Conservation (phyloP, 345 rosid genomes). For the Citropsis articulata region DNA sequence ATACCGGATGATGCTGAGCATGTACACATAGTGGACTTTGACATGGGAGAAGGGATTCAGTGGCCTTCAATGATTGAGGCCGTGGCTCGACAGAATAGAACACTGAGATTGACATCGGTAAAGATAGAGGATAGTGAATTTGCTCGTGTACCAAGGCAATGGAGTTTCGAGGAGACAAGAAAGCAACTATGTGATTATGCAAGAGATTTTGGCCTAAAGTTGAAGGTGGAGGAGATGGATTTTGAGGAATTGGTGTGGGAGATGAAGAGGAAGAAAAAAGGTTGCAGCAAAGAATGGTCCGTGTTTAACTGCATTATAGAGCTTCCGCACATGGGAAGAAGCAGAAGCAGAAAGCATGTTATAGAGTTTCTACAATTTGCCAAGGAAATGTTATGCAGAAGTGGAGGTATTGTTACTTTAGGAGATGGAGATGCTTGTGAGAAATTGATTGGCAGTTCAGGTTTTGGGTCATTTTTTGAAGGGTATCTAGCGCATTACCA, state of each 20-base stretch:
- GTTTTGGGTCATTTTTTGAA: slow-evolving; percentile 24
- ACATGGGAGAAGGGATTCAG: slow-evolving; percentile 31
- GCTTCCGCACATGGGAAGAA: slow-evolving; percentile 29
- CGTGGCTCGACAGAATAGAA: slow-evolving; percentile 10
- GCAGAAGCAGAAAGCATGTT: slow-evolving; percentile 18
- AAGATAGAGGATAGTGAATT: slow-evolving; percentile 12
- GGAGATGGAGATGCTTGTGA: slow-evolving; percentile 28
- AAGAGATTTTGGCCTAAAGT: slow-evolving; percentile 2
- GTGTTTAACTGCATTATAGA: slow-evolving; percentile 28
- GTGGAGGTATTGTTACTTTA: slow-evolving; percentile 19
- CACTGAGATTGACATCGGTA: slow-evolving; percentile 20
- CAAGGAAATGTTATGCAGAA: slow-evolving; percentile 1
- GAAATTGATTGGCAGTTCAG: background rate
- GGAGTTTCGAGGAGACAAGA: slow-evolving; percentile 25
- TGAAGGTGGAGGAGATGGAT: slow-evolving; percentile 20
- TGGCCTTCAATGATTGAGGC: slow-evolving; percentile 29
- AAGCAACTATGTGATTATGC: slow-evolving; percentile 11
- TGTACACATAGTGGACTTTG: slow-evolving; percentile 26
- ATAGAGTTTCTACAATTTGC: slow-evolving; percentile 20
- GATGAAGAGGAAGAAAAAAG: slow-evolving; percentile 2
- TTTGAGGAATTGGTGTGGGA: slow-evolving; percentile 18
- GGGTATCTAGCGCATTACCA: slow-evolving; percentile 19
- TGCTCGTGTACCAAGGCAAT: background rate
- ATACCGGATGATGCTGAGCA: slow-evolving; percentile 11
- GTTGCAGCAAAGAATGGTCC: slow-evolving; percentile 16